Evolutionary conservation across 1,284 basidiomycete genomes (phyloP).

Genomic region (Trametes polyzona): DNA sequence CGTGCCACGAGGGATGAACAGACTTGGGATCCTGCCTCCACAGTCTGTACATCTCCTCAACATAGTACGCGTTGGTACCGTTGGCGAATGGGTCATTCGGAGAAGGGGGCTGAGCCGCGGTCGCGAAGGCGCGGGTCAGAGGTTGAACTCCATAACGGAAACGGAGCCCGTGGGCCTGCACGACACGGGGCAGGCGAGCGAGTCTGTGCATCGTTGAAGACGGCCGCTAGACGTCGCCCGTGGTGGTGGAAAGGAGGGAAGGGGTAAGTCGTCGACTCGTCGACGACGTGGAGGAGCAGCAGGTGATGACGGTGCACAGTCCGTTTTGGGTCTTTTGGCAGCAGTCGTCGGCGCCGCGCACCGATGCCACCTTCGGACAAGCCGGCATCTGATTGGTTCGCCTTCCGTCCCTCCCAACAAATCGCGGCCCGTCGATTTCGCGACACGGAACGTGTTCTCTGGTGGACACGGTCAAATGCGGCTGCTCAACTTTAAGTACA

Average conservation of each 20-base stretch:
- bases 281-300: conserved; percentile 23
- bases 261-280: conserved; percentile 11
- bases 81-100: conserved; percentile 85
- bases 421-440: background rate
- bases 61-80: conserved; percentile 93
- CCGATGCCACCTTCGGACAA: conserved; percentile 17
- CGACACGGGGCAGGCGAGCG: conserved; percentile 27
- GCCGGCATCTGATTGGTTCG: conserved; percentile 14
- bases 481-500: background rate
- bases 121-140: conserved; percentile 47
- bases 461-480: background rate
- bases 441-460: too few species aligned
- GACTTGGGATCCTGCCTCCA: conserved; percentile 92
- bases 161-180: conserved; percentile 24
- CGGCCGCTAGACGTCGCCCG: conserved; percentile 20
- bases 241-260: conserved; percentile 13
- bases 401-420: background rate
- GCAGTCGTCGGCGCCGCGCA: conserved; percentile 18
- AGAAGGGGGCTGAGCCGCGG: conserved; percentile 58
- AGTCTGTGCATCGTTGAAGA: conserved; percentile 26
- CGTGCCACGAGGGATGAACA: conserved; percentile 94
- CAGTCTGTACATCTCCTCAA: conserved; percentile 93
- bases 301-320: conserved; percentile 21
- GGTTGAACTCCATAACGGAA: conserved; percentile 26
- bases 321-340: conserved; percentile 17